Conservation (phyloP, 768 basidiomycete genomes). For the Psilocybe sp. region DNA sequence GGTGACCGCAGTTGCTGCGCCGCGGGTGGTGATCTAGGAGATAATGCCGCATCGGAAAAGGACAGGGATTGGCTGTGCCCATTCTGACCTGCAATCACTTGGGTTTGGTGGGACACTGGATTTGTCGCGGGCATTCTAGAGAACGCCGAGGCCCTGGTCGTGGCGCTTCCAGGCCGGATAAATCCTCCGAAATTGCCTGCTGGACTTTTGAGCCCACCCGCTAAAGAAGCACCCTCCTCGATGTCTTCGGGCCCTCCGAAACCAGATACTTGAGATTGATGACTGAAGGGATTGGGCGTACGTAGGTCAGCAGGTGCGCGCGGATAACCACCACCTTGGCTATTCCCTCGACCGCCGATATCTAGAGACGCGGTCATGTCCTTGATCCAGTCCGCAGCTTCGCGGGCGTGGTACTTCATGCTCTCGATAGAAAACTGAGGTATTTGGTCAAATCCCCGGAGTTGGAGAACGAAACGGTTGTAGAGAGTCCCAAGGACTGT, state of each 20-base stretch:
- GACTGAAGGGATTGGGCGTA: slow-evolving; percentile 39
- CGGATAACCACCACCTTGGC: slow-evolving; percentile 9
- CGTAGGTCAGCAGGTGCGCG: slow-evolving; percentile 15
- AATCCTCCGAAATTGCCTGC: slow-evolving; percentile 17
- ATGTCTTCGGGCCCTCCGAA: slow-evolving; percentile 15
- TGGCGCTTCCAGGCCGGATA: slow-evolving; percentile 26
- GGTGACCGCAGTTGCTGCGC: slow-evolving; percentile 7
- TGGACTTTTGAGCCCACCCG: neutral
- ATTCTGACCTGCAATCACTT: slow-evolving; percentile 22
- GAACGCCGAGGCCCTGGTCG: slow-evolving; percentile 13
- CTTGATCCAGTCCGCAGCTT: slow-evolving; percentile 42
- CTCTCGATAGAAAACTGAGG: slow-evolving; percentile 60
- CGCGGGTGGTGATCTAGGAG: slow-evolving; percentile 14
- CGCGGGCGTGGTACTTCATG: slow-evolving; percentile 44
- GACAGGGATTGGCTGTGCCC: slow-evolving; percentile 13
- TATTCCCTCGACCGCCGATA: slow-evolving; percentile 14
- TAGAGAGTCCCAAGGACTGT: slow-evolving; percentile 70
- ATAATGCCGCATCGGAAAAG: slow-evolving; percentile 13
- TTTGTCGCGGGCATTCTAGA: slow-evolving; percentile 29
- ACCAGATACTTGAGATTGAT: slow-evolving; percentile 30
- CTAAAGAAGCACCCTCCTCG: slow-evolving; percentile 8
- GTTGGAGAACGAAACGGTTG: slow-evolving; percentile 72
- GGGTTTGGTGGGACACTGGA: slow-evolving; percentile 41
- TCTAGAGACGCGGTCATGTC: slow-evolving; percentile 29
- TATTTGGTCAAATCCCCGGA: slow-evolving; percentile 70